Base-by-base conservation (phyloP, 805 yeast species). In the Starmera quercuum region DNA sequence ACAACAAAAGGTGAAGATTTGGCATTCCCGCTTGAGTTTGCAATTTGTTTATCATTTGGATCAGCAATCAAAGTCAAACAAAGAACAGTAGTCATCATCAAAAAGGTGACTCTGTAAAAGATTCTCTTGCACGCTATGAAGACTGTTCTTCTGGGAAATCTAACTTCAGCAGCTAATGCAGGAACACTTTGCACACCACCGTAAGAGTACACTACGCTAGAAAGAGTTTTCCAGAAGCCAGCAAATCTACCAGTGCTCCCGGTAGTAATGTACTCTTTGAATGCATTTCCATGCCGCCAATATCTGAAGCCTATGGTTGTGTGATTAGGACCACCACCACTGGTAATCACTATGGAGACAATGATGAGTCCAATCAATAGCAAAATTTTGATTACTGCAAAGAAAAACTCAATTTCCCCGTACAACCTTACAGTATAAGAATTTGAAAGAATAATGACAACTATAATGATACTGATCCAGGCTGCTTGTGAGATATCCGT, bases 391-490 rank as follows among this genome's bases (percentile, higher is more conserved):
- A 64, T 48, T 22, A 63, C 30, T 10, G 73, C 68, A 32, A 68
- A 63, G 17, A 54, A 25, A 40, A 69, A 67, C 43, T 71, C 75
- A 0, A 71, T 58, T 31, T 71, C 75, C 30, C 75, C 78, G 34
- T 68, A 71, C 26, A 64, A 52, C 32, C 53, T 45, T 11, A 59
- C 62, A 34, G 59, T 64, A 31, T 56, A 53, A 7, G 55, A 45
- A 37, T 66, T 67, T 15, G 57, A 50, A 2, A 48, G 42, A 19
- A 62, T 44, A 23, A 64, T 54, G 6, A 59, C 42, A 3, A 63
- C 46, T 5, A 59, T 58, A 37, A 67, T 57, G 10, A 64, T 53
- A 3, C 68, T 53, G 25, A 67, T 63, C 63, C 63, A 67, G 26
- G 62, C 56, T 30, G 67, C 73, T 8, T 68, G 64, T 33, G 56